A percentile compares a stretch with the other conserved stretches of the same genome.
Evolutionary conservation across 2,329 filamentous ascomycete species (phyloP).

Genomic region (Stagonosporopsis rhizophila): DNA sequence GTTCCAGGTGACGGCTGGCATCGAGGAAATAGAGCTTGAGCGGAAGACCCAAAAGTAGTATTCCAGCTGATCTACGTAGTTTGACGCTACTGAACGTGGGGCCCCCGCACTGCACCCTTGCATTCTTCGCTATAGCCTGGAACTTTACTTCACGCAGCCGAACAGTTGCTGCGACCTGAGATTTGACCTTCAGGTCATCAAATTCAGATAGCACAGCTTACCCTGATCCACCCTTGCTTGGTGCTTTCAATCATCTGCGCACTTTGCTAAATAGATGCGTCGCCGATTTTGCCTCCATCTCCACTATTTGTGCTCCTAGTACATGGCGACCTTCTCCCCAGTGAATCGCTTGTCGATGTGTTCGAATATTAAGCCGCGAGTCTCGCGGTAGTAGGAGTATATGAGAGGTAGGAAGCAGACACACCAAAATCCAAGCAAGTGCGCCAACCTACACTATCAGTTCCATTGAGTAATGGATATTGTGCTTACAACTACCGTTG

Average conservation of each 20-base stretch:
- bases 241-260: background rate
- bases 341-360: background rate
- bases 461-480: background rate
- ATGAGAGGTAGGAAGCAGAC: background rate
- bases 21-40: background rate
- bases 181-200: background rate
- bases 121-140: background rate
- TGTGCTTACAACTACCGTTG: conserved; percentile 21
- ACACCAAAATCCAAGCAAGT: background rate
- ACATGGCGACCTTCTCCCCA: background rate
- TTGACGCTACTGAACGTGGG: background rate
- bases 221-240: background rate
- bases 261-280: background rate
- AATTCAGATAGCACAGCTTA: too few relatives aligned
- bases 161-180: background rate
- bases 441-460: conserved; percentile 20
- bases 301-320: background rate
- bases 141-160: background rate
- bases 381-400: background rate
- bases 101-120: background rate
- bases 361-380: background rate
- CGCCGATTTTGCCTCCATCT: background rate
- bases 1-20: background rate
- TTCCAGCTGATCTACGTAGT: background rate
- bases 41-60: background rate